Base-by-base conservation (phyloP, 2,329 filamentous ascomycete species). In the Xenoacremonium recifei region DNA sequence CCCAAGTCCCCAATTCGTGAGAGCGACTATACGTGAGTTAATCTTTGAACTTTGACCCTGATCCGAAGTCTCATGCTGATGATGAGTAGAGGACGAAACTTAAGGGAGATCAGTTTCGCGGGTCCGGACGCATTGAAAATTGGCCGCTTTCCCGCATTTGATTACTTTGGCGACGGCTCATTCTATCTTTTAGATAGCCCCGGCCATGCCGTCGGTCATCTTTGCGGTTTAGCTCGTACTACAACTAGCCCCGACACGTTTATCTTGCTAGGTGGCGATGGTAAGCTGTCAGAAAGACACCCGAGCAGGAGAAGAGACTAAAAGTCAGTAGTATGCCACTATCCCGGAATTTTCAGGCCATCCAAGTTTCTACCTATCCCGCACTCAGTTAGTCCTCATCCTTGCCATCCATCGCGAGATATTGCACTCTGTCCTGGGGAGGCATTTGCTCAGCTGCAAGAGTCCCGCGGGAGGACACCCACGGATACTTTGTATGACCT, bases 121-220 rank as follows among this genome's bases (percentile, higher is more conserved):
- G 47, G 45, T 2, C 30, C 37, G 3, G 16, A 49, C 9, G 40
- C 50, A 6, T 42, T 63, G 19, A 61, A 54, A 29, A 67, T 71
- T 32, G 67, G 66, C 1, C 42, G 51, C 1, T 69, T 67, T 40
- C 58, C 55, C 15, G 66, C 69, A 0, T 57, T 62, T 35, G 69
- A 72, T 53, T 69, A 65, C 46, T 71, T 71, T 42, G 65, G 61
- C 9, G 69, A 71, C 25, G 67, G 68, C 1, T 65, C 60, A 1
- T 65, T 71, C 38, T 71, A 69, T 41, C 47, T 72, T 2, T 51
- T 73, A 1, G 66, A 73, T 43, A 62, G 51, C 3, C 68, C 68
- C 0, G 68, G 68, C 1, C 68, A 71, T 44, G 58, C 65, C 3
- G 44, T 67, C 2, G 69, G 67, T 0, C 70, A 73, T 41, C 54